A percentile compares a stretch with the other conserved stretches of the same genome.
Evolutionary conservation across 208 protist species (phyloP).

Genomic region (Trypanosoma brucei): DNA sequence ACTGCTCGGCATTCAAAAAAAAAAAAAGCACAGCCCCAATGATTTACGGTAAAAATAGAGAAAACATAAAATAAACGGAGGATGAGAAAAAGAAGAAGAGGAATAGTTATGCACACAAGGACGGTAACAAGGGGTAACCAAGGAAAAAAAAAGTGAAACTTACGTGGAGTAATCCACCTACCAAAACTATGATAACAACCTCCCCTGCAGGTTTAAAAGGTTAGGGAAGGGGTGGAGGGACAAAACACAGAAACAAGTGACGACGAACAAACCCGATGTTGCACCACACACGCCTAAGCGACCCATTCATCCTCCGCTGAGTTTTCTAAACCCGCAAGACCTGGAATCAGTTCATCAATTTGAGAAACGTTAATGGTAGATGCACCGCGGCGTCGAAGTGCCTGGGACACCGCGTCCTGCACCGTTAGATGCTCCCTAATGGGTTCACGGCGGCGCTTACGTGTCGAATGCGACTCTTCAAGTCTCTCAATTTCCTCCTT

Average conservation of each 20-base stretch:
- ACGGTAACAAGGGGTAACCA: not conserved
- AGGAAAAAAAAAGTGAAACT: not conserved
- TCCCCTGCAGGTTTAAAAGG: no score
- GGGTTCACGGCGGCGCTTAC: conserved; percentile 47
- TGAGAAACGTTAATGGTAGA: conserved; percentile 61
- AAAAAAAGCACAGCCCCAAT: no score
- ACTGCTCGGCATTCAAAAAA: no score
- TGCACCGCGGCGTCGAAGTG: conserved; percentile 56
- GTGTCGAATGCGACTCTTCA: conserved; percentile 30
- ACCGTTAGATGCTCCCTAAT: conserved; percentile 48
- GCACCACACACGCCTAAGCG: not conserved
- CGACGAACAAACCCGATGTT: not conserved
- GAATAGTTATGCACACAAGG: not conserved
- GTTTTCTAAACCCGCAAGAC: conserved; percentile 40
- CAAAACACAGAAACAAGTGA: conserved; percentile 1
- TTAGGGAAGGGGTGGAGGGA: no score
- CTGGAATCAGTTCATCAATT: conserved; percentile 76
- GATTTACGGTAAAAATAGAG: no score
- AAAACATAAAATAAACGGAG: not conserved
- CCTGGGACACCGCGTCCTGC: conserved; percentile 56
- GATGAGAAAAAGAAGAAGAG: conserved; percentile 1
- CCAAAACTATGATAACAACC: no score
- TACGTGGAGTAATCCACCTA: no score
- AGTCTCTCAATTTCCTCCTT: conserved; percentile 62
- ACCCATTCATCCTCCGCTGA: conserved; percentile 54